These are phyloP conservation scores for Henningerozyma blattae DNA, from an alignment of 805 yeast genomes.

Conservation along the genomic window DNA sequence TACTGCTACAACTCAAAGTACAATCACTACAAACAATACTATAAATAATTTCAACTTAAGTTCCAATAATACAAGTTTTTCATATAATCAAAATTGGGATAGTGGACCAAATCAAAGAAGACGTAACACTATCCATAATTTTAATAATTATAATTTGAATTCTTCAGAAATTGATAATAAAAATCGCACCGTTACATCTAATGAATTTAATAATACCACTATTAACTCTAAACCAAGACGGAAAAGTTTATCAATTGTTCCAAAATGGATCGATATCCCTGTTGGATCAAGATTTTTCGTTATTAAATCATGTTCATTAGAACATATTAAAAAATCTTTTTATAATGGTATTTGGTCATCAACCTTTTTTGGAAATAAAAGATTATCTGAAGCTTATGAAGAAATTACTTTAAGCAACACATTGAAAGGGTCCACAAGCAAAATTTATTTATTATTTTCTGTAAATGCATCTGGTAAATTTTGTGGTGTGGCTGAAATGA, in stretches of 20 bases:
- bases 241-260: slow-evolving; percentile 11
- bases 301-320: slow-evolving; percentile 40
- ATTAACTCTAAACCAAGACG: not conserved
- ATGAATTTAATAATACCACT: not conserved
- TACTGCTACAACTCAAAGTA: too few relatives aligned
- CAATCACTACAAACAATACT: too few relatives aligned
- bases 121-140: not conserved
- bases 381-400: slow-evolving; percentile 34
- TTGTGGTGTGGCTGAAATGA: slow-evolving; percentile 50
- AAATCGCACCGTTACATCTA: not conserved
- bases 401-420: not conserved
- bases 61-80: too few relatives aligned
- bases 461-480: slow-evolving; percentile 47
- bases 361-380: slow-evolving; percentile 42
- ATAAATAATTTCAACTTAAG: too few relatives aligned
- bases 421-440: slow-evolving; percentile 11
- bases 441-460: slow-evolving; percentile 41
- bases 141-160: too few relatives aligned
- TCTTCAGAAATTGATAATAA: not conserved
- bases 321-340: slow-evolving; percentile 39
- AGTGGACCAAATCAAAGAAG: not conserved
- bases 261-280: slow-evolving; percentile 21
- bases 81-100: not conserved
- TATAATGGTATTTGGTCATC: slow-evolving; percentile 45
- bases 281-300: slow-evolving; percentile 32